Conservation (phyloP, 225 moss, liverwort and hornwort genomes). For the Polytrichum commune region DNA sequence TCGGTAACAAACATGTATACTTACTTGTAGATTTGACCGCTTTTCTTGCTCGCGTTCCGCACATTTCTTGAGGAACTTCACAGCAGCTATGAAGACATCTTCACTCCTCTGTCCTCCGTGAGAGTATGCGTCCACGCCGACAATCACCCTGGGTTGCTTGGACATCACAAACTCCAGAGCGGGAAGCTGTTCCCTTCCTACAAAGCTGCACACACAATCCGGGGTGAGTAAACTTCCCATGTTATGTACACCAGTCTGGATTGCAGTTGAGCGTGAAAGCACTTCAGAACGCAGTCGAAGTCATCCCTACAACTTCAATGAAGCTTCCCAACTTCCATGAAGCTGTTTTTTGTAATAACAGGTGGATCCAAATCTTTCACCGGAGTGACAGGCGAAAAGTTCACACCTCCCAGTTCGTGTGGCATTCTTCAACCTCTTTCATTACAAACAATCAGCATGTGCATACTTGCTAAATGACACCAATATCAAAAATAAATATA, state of each 20-base stretch:
- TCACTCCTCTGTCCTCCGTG: constrained; percentile 75
- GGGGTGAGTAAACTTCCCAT: no score
- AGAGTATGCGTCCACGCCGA: constrained; percentile 53
- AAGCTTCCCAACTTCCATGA: constrained; percentile 6
- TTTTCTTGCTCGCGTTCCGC: constrained; percentile 52
- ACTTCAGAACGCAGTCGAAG: no score
- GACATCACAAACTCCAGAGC: constrained; percentile 94
- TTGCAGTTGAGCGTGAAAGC: no score
- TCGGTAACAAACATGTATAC: neutral
- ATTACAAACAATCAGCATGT: no score
- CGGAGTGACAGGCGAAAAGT: constrained; percentile 35
- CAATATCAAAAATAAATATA: no score
- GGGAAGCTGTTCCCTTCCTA: constrained; percentile 67
- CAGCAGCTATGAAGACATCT: constrained; percentile 77
- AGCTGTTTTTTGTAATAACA: constrained; percentile 14
- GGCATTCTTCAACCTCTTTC: constrained; percentile 50
- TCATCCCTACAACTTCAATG: neutral
- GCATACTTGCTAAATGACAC: no score
- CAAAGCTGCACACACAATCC: constrained; percentile 55
- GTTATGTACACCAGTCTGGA: no score
- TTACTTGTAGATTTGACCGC: constrained; percentile 44
- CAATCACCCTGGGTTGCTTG: constrained; percentile 75
- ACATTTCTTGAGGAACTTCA: constrained; percentile 68
- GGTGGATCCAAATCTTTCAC: constrained; percentile 25
- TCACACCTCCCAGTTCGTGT: constrained; percentile 36